A percentile compares a stretch with the other conserved stretches of the same genome.
Conservation (phyloP, 179 eudicot genomes). For the Vitellaria paradoxa region DNA sequence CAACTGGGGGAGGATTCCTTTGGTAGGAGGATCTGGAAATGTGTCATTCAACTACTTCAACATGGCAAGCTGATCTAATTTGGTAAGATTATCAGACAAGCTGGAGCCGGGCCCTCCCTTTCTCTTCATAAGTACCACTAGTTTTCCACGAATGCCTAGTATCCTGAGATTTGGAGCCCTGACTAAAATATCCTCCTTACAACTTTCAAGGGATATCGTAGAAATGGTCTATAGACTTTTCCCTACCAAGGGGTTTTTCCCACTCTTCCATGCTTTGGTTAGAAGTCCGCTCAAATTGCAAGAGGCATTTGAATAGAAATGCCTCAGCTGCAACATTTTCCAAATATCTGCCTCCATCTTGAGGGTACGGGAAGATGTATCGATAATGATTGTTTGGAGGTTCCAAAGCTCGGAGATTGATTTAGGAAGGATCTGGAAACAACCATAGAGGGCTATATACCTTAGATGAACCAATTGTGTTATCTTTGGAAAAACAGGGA, state of each 20-base stretch:
- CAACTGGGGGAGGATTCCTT: constrained; percentile 1
- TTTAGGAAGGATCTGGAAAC: constrained; percentile 9
- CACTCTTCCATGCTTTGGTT: constrained; percentile 15
- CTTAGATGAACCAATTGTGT: constrained; percentile 10
- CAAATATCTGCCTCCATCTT: constrained; percentile 27
- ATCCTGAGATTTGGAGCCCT: constrained; percentile 24
- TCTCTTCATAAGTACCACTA: constrained; percentile 5
- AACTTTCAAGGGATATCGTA: constrained; percentile 26
- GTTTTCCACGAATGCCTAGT: constrained; percentile 27
- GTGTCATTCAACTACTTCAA: constrained; percentile 22
- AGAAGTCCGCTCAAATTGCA: constrained; percentile 26
- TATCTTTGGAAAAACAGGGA: constrained; percentile 14
- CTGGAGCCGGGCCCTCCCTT: constrained; percentile 6
- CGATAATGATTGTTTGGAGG: constrained; percentile 14
- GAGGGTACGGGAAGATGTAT: constrained; percentile 15
- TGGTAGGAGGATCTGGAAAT: constrained; percentile 19
- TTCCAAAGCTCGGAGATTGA: constrained; percentile 14
- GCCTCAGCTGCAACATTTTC: constrained; percentile 26
- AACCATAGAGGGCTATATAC: constrained; percentile 10
- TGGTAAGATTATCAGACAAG: constrained; percentile 25
- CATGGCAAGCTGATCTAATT: constrained; percentile 19
- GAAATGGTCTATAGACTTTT: constrained; percentile 28
- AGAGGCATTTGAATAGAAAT: constrained; percentile 23
- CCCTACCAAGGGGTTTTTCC: constrained; percentile 24
- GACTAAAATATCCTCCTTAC: constrained; percentile 26